Base-by-base conservation (phyloP, 2,329 filamentous ascomycete genomes). In the Paecilomyces dactylethromorphus region DNA sequence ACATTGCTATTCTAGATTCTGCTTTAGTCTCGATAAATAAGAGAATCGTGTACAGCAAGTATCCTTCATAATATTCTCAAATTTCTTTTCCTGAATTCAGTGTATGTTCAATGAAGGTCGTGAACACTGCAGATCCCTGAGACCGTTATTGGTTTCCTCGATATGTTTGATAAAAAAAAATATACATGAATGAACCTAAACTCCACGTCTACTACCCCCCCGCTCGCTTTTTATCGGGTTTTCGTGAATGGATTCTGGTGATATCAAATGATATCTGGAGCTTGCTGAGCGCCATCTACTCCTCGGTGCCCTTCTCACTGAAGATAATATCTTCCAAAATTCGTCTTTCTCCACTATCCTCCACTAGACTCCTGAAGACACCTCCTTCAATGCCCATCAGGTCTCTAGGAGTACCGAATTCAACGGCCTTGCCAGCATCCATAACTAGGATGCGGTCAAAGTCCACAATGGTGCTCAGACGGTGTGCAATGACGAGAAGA, bases 401-500 rank as follows among this genome's bases (percentile, higher is more conserved):
- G 32, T 59, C 54, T 8, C 18, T 26, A 2, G 60, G 60, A 26
- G 18, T 52, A 12, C 50, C 50, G 13, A 52, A 52, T n/a, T 52
- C 50, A 3, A 52, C 50, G 1, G 50, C 50, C 15, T 52, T 52
- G 26, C 50, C 50, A 6, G 50, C 50, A 29, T 52, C 50, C 50
- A 52, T 52, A 22, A 52, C 50, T 10, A 52, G 15, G 50, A 52
- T 52, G 22, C 50, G 50, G 26, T 52, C 50, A 13, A 52, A 52
- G 21, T 52, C 50, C n/a, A 52, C 50, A 10, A 52, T 52, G 7
- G 50, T 52, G 50, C 50, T 52, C 21, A 52, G n/a, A 13, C 50
- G 50, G 50, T 52, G 50, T 26, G 50, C 50, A 69, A 92, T 91
- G 18, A 91, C 88, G 18, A 92, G 74, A 29, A 91, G 76, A 0